Conservation (phyloP, 257 asterid genomes). For the Solanum peruvianum region DNA sequence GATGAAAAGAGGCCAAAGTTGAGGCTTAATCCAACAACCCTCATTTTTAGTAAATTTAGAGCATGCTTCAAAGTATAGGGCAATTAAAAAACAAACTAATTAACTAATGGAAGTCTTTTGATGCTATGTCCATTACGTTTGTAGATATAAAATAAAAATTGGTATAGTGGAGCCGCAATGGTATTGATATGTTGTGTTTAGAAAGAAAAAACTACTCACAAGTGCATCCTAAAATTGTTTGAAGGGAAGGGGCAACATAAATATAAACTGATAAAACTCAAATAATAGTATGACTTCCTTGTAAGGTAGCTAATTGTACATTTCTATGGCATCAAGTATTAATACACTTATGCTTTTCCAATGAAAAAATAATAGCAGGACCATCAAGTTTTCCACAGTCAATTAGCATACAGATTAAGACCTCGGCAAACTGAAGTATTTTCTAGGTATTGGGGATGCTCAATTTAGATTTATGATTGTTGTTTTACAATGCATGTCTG, state of each 20-base stretch:
- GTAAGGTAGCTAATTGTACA: neutral
- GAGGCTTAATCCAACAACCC: neutral
- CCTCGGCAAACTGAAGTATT: too few species aligned
- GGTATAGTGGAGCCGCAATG: too few species aligned
- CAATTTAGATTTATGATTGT: too few species aligned
- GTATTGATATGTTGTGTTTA: too few species aligned
- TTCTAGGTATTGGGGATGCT: too few species aligned
- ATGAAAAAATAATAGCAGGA: neutral
- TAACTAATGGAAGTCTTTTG: neutral
- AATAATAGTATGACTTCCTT: too few species aligned
- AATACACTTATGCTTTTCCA: neutral
- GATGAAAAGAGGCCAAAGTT: neutral
- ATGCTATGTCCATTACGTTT: neutral
- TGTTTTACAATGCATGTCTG: too few species aligned
- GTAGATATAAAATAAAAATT: too few species aligned
- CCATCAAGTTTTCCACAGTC: neutral
- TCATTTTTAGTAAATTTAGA: neutral
- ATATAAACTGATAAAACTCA: too few species aligned
- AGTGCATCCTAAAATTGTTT: too few species aligned
- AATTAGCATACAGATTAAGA: neutral
- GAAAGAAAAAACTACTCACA: too few species aligned
- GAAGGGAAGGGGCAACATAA: too few species aligned
- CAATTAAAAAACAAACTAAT: neutral
- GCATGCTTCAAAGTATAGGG: neutral
- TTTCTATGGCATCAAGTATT: neutral